Base-by-base conservation (phyloP, 73 alveolate genomes). In the Paramecium tetraurelia region DNA sequence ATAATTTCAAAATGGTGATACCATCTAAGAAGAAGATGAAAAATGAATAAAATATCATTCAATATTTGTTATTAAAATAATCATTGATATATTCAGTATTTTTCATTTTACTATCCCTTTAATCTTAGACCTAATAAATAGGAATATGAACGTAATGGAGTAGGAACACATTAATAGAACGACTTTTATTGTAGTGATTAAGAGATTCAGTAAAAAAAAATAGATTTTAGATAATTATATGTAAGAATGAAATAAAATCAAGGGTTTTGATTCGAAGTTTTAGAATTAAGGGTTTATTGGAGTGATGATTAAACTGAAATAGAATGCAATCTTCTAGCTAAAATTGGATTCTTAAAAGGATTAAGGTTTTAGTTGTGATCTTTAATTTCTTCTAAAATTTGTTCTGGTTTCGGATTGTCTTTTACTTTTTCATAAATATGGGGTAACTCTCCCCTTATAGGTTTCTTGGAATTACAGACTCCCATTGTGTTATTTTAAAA, bases 1-100 rank as follows among this genome's bases (percentile, higher is more conserved):
- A 33, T 16, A 63, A 63, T 63, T 63, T 63, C 48, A 63, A 27
- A 63, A 63, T 22, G 84, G 84, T 8, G 84, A 63, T 63, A 50
- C 84, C 3, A 63, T 63, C 10, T 12, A 63, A n/a, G 84, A 63
- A 27, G 84, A 63, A 63, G 84, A 63, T 63, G 84, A 63, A 63
- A 63, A 63, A 63, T 63, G 84, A 63, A 63, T 53, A 53, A 53
- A 53, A 53, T 53, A 53, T 53, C 12, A 53, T 53, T 53, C 29
- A 53, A 53, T 53, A 53, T 53, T 53, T 53, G 16, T 53, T 4
- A 53, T 53, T 53, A 53, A 33, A 18, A 53, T 53, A 18, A 53
- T 53, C 0, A 53, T 48, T 48, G 4, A 48, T 12, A 5, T 48
- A 2, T n/a, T 53, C 27, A 53, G 27, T 53, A 18, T 53, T 53